Conservation (phyloP, 2,329 filamentous ascomycete genomes). For the Drechslerella stenobrocha region DNA sequence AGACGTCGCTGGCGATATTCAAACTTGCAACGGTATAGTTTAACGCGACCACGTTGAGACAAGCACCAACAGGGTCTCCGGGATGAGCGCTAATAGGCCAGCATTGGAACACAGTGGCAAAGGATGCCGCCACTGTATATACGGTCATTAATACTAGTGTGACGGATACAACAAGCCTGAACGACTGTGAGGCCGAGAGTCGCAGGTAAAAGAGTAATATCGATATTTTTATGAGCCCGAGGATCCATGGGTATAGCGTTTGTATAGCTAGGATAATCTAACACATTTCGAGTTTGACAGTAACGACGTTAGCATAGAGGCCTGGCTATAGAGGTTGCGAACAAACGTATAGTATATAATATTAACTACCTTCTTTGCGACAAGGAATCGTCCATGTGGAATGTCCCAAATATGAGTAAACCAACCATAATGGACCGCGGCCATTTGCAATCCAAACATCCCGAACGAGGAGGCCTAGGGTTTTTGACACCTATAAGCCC, state of each 20-base stretch:
- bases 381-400: constrained; percentile 17
- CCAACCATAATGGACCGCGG: constrained; percentile 16
- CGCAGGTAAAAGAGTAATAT: constrained; percentile 37
- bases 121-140: constrained; percentile 22
- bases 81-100: constrained; percentile 28
- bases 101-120: constrained; percentile 39
- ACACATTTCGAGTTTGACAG: neutral
- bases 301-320: too few species aligned
- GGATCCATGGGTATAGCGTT: constrained; percentile 34
- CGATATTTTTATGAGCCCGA: constrained; percentile 39
- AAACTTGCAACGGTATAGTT: constrained; percentile 39
- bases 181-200: constrained; percentile 26
- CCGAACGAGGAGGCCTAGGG: constrained; percentile 19
- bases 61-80: constrained; percentile 15
- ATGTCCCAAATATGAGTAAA: constrained; percentile 39
- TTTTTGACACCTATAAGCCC: neutral
- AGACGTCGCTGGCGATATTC: constrained; percentile 39
- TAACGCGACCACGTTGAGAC: constrained; percentile 26
- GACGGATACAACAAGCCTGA: constrained; percentile 30
- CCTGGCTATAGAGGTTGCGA: neutral
- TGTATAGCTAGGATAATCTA: constrained; percentile 28
- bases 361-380: constrained; percentile 23
- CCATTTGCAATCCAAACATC: constrained; percentile 22
- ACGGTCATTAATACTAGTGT: constrained; percentile 22
- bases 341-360: neutral